phyloP scores from a whole-genome alignment of 495 filamentous ascomycete species.

The Penicillium taxi region DNA sequence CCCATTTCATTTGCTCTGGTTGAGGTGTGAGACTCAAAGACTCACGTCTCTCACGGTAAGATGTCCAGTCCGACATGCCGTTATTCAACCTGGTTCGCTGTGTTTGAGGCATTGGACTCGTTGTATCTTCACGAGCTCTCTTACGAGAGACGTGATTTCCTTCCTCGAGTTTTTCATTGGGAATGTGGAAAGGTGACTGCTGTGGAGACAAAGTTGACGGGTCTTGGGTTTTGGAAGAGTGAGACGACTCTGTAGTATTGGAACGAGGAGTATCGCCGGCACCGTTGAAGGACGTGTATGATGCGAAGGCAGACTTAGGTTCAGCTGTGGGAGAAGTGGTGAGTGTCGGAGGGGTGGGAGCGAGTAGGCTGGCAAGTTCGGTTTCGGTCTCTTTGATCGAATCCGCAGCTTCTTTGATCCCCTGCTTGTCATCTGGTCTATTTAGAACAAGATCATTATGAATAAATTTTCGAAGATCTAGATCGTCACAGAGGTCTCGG shows the following conservation, averaged over 20 bases:
- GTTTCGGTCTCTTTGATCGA: conserved; percentile 7
- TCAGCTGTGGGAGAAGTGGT: not conserved
- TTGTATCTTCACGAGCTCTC: conserved; percentile 13
- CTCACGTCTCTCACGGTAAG: no score
- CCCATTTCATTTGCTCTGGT: no score
- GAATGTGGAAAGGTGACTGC: conserved; percentile 12
- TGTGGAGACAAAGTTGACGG: conserved; percentile 16
- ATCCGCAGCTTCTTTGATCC: conserved; percentile 4
- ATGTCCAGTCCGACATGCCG: conserved; percentile 4
- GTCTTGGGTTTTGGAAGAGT: conserved; percentile 1
- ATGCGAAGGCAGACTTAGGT: no score
- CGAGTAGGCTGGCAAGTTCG: conserved; percentile 9
- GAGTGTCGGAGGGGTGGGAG: not conserved
- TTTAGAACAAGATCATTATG: conserved; percentile 24
- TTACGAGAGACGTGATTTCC: conserved; percentile 18
- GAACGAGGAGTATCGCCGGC: no score
- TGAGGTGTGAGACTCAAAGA: no score
- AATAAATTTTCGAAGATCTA: conserved; percentile 28
- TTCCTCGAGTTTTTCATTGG: not conserved
- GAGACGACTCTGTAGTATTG: not conserved
- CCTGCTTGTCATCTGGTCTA: conserved; percentile 8
- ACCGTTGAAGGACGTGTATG: no score
- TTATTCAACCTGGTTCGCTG: conserved; percentile 7
- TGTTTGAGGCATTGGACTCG: conserved; percentile 1
- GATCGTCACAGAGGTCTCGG: conserved; percentile 21